phyloP scores from a whole-genome alignment of 495 filamentous ascomycete species.

The Neurospora cerealis region DNA sequence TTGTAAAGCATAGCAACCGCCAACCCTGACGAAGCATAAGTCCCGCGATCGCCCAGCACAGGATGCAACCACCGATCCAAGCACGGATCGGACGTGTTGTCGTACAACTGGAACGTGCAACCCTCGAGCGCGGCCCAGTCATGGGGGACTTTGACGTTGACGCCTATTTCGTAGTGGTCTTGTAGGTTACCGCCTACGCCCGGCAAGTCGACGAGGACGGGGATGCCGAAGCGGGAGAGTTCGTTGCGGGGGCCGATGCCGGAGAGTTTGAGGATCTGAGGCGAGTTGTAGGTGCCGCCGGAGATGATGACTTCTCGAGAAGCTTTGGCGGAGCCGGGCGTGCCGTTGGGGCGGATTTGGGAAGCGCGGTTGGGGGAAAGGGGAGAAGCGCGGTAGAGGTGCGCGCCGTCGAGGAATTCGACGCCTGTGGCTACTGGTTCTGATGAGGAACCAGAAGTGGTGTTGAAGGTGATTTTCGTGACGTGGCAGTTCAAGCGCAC shows the following conservation, averaged over 20 bases:
- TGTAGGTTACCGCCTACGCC: conserved; percentile 60
- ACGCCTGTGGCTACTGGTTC: conserved; percentile 50
- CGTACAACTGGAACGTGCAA: conserved; percentile 37
- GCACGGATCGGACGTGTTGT: conserved; percentile 35
- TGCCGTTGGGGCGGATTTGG: conserved; percentile 16
- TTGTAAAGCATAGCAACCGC: conserved; percentile 37
- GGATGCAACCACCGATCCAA: conserved; percentile 34
- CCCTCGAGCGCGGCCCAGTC: conserved; percentile 33
- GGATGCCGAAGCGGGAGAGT: conserved; percentile 38
- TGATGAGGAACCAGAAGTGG: conserved; percentile 2
- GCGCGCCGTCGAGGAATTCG: conserved; percentile 49
- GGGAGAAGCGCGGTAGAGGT: conserved; percentile 52
- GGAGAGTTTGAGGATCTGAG: conserved; percentile 53
- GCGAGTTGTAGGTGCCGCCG: conserved; percentile 51
- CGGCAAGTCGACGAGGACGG: conserved; percentile 43
- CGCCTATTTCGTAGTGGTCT: conserved; percentile 49
- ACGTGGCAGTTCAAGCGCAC: conserved; percentile 51
- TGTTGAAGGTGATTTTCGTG: conserved; percentile 49
- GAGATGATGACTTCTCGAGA: conserved; percentile 54
- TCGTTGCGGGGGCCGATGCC: conserved; percentile 48
- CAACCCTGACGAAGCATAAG: conserved; percentile 41
- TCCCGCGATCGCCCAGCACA: conserved; percentile 30
- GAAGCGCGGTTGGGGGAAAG: conserved; percentile 8
- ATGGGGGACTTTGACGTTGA: conserved; percentile 34
- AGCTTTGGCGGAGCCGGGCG: conserved; percentile 35